phyloP scores from a whole-genome alignment of 148 eudicot species.

The Suaeda aralocaspica region DNA sequence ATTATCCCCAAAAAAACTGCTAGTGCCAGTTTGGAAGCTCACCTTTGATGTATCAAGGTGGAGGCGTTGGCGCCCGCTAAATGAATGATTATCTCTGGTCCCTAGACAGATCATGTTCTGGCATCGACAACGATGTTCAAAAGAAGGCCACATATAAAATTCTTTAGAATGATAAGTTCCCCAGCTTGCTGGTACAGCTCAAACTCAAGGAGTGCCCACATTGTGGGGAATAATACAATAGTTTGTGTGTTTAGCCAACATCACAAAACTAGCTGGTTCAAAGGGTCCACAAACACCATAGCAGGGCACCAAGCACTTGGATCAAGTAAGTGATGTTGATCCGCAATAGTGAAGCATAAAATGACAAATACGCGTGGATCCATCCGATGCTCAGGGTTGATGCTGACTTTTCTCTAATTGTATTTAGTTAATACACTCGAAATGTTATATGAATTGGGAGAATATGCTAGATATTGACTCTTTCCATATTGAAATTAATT shows the following conservation, averaged over 20 bases:
- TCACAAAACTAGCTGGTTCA: constrained; percentile 20
- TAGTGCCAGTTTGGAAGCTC: constrained; percentile 22
- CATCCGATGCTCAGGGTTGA: constrained; percentile 6
- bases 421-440: not conserved
- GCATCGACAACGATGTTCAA: constrained; percentile 25
- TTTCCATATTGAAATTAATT: not conserved
- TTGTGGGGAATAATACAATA: constrained; percentile 2
- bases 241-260: constrained; percentile 14
- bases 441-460: not conserved
- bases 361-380: not conserved
- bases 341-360: constrained; percentile 10
- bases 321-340: constrained; percentile 24
- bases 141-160: constrained; percentile 17
- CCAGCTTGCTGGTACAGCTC: constrained; percentile 17
- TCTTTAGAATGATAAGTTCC: not conserved
- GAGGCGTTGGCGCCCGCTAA: constrained; percentile 1
- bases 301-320: constrained; percentile 1
- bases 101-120: constrained; percentile 28
- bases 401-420: constrained; percentile 10
- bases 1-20: constrained; percentile 13
- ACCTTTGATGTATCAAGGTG: constrained; percentile 25
- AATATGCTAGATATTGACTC: not conserved
- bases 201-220: constrained; percentile 25
- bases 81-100: constrained; percentile 10
- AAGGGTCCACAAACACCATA: constrained; percentile 23